Evolutionary conservation across 331 rosid genomes (phyloP).

Genomic region (Malus hybrid): DNA sequence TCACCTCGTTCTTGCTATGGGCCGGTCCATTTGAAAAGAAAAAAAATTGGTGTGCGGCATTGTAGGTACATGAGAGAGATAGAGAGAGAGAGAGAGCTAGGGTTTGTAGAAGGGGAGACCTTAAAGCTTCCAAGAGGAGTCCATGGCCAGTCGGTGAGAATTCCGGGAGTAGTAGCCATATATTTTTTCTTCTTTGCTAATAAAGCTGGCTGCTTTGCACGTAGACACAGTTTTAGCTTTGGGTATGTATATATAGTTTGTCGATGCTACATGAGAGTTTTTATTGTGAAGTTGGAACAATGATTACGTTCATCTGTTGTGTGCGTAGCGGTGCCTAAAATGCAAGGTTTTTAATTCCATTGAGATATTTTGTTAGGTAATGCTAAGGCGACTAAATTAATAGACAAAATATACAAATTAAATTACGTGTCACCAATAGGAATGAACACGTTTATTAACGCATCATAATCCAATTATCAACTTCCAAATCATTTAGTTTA

Average conservation of each 20-base stretch:
- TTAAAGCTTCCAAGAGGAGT: constrained; percentile 52
- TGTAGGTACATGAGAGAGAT: not conserved
- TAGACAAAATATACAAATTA: too few relatives aligned
- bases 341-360: not conserved
- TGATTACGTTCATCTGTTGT: not conserved
- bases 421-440: too few relatives aligned
- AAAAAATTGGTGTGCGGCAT: not conserved
- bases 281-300: not conserved
- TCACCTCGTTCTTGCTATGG: not conserved
- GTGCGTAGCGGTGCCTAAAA: not conserved
- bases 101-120: constrained; percentile 19
- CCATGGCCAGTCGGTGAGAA: constrained; percentile 79
- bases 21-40: not conserved
- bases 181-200: not conserved
- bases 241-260: not conserved
- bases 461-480: too few relatives aligned
- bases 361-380: not conserved
- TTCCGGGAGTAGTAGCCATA: constrained; percentile 37
- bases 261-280: not conserved
- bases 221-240: not conserved
- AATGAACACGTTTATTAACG: too few relatives aligned
- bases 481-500: too few relatives aligned
- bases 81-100: not conserved
- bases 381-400: too few relatives aligned
- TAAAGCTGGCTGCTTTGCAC: not conserved